Evolutionary conservation across 129 eudicot genomes (phyloP), one percentile per base, ranked within the genome.

Genomic region (Cynara cardunculus): DNA sequence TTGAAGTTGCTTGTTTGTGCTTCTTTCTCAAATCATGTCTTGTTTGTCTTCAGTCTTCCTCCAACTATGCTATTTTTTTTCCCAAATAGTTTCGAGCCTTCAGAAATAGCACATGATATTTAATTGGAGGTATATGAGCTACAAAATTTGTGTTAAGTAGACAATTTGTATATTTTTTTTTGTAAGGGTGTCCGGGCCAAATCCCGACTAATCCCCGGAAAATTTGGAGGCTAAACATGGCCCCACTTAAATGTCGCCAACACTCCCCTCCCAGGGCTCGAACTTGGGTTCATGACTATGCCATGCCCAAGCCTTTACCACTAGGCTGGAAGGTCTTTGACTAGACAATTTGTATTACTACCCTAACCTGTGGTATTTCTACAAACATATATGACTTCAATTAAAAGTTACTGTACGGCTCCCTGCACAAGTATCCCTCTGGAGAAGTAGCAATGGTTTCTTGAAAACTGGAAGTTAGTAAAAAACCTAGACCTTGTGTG

Each of bases 1-100:
- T 46, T 73, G 76, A 72, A 72, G 66, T 25, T 74, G 67, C 67
- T 44, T 46, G 78, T 74, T 46, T 74, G 16, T 74, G 67, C 67
- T 46, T 16, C 67, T 9, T 46, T 74, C 66, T 73, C 78, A 46
- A 46, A 26, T 74, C 16, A 46, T 49, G 67, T 44, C 35, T 73
- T 25, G 6, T 44, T 16, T 46, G 78, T 73, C 61, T 72, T 24
- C 25, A 37, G 56, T 24, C 77, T 73, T 73, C 61, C 77, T 13
- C 77, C 46, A 39, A 78, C 44, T 27, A 44, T 66, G 44, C 4
- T 41, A n/a, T 13, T 49, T 25, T 62, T 77, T 25, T 5, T 65
- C 61, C 11, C n/a, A 16, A 66, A 65, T 25, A 8, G 39, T 77
- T 77, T 65, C 49, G 64, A 25, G 39, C 72, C 41, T 25, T 26